These are phyloP conservation scores for Cyclotella atomus DNA, from an alignment of 108 stramenopile species.

Conservation along the genomic window DNA sequence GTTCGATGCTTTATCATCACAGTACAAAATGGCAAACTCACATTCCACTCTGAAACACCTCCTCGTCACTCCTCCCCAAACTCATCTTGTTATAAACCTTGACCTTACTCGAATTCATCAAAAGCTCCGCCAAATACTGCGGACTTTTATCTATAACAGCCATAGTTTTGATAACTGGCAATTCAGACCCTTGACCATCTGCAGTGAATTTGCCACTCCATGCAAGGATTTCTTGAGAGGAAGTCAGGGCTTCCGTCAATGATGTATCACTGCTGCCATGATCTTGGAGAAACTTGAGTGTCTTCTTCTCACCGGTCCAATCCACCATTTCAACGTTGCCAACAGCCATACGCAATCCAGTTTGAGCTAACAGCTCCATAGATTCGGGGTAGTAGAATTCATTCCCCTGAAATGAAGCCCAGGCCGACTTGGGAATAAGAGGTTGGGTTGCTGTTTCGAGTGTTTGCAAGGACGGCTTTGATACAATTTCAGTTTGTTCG, in stretches of 20 bases:
- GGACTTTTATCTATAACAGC: constrained; percentile 71
- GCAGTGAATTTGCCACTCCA: constrained; percentile 63
- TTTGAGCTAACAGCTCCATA: constrained; percentile 54
- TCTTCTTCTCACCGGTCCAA: constrained; percentile 65
- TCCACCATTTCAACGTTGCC: constrained; percentile 49
- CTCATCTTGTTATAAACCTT: constrained; percentile 86
- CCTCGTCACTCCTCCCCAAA: constrained; percentile 74
- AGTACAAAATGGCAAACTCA: too few relatives aligned
- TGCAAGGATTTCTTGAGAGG: constrained; percentile 58
- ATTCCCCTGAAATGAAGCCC: constrained; percentile 59
- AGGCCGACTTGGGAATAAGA: constrained; percentile 61
- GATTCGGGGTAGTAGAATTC: constrained; percentile 66
- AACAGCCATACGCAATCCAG: constrained; percentile 57
- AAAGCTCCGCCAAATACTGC: constrained; percentile 68
- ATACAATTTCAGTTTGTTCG: neutral
- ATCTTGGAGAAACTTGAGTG: constrained; percentile 42
- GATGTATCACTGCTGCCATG: constrained; percentile 8
- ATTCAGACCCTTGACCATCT: constrained; percentile 62
- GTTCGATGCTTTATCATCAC: too few relatives aligned
- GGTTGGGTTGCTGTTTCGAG: constrained; percentile 49
- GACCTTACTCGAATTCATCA: constrained; percentile 82
- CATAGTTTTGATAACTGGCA: constrained; percentile 78
- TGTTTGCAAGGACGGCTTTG: constrained; percentile 27
- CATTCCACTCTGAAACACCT: constrained; percentile 47
- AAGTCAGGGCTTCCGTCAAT: constrained; percentile 17